phyloP scores from a whole-genome alignment of 306 rosid genomes.

The Prunus salicina region DNA sequence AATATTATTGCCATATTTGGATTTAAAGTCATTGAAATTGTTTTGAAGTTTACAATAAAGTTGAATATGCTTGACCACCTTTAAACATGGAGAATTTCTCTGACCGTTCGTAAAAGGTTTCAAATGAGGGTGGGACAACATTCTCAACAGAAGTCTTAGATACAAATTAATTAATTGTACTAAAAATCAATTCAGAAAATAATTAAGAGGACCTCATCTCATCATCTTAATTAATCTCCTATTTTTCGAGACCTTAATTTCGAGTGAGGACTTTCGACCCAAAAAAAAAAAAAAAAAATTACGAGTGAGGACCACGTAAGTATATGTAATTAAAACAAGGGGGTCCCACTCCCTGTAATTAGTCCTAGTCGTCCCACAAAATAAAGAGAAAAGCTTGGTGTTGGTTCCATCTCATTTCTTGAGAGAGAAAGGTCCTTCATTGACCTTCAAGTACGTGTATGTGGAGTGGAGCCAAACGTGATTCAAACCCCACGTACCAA shows the following conservation, averaged over 20 bases:
- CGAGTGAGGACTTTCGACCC: no score
- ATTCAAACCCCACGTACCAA: conserved; percentile 1
- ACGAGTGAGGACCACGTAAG: no score
- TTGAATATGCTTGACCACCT: not conserved
- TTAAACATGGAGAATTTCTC: not conserved
- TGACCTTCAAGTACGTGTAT: not conserved
- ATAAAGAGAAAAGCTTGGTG: not conserved
- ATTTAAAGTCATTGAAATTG: not conserved
- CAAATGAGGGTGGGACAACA: not conserved
- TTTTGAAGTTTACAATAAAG: not conserved
- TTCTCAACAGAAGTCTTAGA: not conserved
- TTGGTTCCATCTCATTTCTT: not conserved
- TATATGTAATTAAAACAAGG: not conserved
- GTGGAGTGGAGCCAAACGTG: not conserved
- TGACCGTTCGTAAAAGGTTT: not conserved
- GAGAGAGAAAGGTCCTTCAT: not conserved
- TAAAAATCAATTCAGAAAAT: not conserved
- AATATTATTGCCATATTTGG: not conserved
- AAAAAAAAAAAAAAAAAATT: no score
- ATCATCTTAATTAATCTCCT: not conserved
- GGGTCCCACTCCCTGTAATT: not conserved
- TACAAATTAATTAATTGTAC: not conserved
- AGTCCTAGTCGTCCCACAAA: not conserved
- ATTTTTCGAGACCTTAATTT: no score
- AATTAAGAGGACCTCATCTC: not conserved